Percentiles rank a stretch among this genome's conserved stretches.
Conservation (phyloP, 176 grass and related monocot genomes). For the Oryza brachyantha region DNA sequence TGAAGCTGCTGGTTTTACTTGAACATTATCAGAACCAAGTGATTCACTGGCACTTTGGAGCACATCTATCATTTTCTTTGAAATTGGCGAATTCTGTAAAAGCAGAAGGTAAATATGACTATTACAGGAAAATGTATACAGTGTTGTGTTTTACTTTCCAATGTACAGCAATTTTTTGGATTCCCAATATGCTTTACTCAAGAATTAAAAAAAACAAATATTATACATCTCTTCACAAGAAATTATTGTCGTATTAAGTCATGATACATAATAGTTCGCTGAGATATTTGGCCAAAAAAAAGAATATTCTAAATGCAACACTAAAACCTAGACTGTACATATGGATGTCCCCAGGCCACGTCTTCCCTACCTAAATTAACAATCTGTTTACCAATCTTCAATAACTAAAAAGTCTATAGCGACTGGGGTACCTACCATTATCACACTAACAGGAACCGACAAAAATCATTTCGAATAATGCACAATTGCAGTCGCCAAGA, state of each 20-base stretch:
- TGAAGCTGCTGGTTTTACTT: slow-evolving; percentile 60
- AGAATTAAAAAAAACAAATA: slow-evolving; percentile 15
- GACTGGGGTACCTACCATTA: neutral
- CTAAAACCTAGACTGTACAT: neutral
- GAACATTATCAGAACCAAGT: slow-evolving; percentile 86
- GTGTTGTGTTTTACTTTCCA: neutral
- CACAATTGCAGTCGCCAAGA: neutral
- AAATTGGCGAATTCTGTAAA: slow-evolving; percentile 58
- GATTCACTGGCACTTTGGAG: slow-evolving; percentile 76
- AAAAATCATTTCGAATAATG: neutral
- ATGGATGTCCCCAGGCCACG: neutral
- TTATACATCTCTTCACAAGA: neutral
- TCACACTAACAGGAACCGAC: neutral
- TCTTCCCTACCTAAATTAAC: neutral
- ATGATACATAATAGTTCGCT: slow-evolving; percentile 14
- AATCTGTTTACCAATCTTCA: neutral
- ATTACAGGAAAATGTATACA: neutral
- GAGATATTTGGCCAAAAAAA: slow-evolving; percentile 1
- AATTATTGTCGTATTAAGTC: neutral
- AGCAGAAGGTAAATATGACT: slow-evolving; percentile 32
- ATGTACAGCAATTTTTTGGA: neutral
- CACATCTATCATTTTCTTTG: slow-evolving; percentile 69
- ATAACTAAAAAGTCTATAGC: neutral
- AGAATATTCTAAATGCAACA: neutral
- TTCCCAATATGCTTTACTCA: neutral